A percentile compares a stretch with the other conserved stretches of the same genome.
These are phyloP conservation scores for Drosera capensis DNA, from an alignment of 148 eudicot species.

Conservation along the genomic window DNA sequence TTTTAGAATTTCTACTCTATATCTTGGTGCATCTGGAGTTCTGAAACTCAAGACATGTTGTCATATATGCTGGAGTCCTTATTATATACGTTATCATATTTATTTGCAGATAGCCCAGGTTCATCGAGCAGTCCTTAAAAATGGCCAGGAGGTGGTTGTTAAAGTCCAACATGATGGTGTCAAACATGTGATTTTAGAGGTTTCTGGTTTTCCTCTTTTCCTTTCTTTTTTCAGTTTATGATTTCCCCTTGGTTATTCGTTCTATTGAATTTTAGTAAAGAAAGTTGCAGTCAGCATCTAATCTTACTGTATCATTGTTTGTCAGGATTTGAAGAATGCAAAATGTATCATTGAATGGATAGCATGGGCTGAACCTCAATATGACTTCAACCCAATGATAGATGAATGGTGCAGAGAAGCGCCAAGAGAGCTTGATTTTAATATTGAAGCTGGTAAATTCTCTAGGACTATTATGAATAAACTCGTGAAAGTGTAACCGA, in stretches of 20 bases:
- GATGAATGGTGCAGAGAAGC: conserved; percentile 99
- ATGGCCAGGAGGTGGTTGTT: conserved; percentile 85
- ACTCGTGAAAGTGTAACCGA: too few relatives aligned
- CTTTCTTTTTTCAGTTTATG: too few relatives aligned
- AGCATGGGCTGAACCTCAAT: conserved; percentile 99
- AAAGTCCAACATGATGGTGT: conserved; percentile 94
- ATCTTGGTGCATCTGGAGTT: too few relatives aligned
- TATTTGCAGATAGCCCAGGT: conserved; percentile 86
- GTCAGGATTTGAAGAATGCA: conserved; percentile 90
- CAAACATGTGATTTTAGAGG: conserved; percentile 81
- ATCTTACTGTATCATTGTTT: conserved; percentile 10
- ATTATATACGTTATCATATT: too few relatives aligned
- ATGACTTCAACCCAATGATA: conserved; percentile 89
- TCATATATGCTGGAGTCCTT: too few relatives aligned
- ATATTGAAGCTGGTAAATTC: conserved; percentile 81
- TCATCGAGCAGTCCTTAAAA: conserved; percentile 82
- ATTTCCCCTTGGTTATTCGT: too few relatives aligned
- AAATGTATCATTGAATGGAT: conserved; percentile 94
- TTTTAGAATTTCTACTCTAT: too few relatives aligned
- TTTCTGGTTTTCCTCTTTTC: conserved; percentile 13
- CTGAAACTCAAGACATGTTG: too few relatives aligned
- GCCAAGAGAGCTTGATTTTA: conserved; percentile 88
- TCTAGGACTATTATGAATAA: not conserved
- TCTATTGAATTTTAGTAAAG: too few relatives aligned
- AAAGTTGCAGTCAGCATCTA: conserved; percentile 9